phyloP scores from a whole-genome alignment of 2,329 filamentous ascomycete species.

The Stagonosporopsis chrysanthemi region DNA sequence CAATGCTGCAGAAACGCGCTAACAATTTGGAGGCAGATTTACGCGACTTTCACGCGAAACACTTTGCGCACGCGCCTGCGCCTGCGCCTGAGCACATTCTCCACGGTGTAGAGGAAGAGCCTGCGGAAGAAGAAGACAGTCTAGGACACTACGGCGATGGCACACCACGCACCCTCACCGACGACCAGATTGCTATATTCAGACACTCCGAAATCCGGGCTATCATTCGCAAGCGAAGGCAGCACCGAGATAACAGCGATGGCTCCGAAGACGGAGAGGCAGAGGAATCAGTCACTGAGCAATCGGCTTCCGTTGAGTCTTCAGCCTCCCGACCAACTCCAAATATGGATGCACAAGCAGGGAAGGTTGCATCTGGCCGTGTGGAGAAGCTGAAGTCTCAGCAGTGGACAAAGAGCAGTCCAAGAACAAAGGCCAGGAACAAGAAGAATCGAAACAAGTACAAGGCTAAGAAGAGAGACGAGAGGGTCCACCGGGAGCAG shows the following conservation, averaged over 20 bases:
- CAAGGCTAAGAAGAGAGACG: slow-evolving; percentile 34
- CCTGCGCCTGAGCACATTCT: slow-evolving; percentile 45
- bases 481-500: slow-evolving; percentile 28
- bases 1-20: slow-evolving; percentile 13
- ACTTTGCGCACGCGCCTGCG: slow-evolving; percentile 54
- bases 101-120: slow-evolving; percentile 25
- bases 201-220: slow-evolving; percentile 84
- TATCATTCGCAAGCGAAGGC: slow-evolving; percentile 58
- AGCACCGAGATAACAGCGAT: slow-evolving; percentile 32
- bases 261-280: slow-evolving; percentile 23
- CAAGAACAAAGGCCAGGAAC: slow-evolving; percentile 35
- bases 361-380: slow-evolving; percentile 23
- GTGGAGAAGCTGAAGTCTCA: slow-evolving; percentile 31
- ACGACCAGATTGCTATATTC: slow-evolving; percentile 90
- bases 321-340: slow-evolving; percentile 4
- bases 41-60: slow-evolving; percentile 52
- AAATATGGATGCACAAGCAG: slow-evolving; percentile 6
- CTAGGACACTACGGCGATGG: slow-evolving; percentile 89
- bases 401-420: slow-evolving; percentile 39
- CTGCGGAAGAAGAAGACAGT: slow-evolving; percentile 62
- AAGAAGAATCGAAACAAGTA: slow-evolving; percentile 37
- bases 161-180: slow-evolving; percentile 85
- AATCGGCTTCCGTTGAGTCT: not conserved
- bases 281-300: slow-evolving; percentile 3
- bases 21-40: slow-evolving; percentile 52